Evolutionary conservation across 306 rosid genomes (phyloP).

Genomic region (Echinosophora koreensis): DNA sequence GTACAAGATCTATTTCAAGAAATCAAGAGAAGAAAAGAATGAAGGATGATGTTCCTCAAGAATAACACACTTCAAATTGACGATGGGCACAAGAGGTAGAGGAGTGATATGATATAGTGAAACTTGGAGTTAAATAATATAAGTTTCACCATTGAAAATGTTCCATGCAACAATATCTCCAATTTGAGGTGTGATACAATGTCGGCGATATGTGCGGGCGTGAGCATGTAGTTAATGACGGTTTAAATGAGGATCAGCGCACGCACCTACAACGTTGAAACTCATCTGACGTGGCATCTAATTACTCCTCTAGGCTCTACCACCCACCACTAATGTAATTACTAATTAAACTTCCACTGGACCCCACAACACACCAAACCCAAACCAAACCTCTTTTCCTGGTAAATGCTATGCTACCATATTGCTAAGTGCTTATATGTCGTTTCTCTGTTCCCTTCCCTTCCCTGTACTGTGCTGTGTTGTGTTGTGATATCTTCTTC

Average conservation of each 20-base stretch:
- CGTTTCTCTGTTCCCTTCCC: neutral
- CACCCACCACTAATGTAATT: neutral
- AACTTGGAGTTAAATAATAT: too few species aligned
- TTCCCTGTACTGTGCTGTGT: neutral
- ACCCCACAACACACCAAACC: slow-evolving; percentile 25
- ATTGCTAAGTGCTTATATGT: neutral
- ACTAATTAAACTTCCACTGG: slow-evolving; percentile 27
- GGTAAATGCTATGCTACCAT: neutral
- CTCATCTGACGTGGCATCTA: slow-evolving; percentile 34
- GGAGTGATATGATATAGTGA: too few species aligned
- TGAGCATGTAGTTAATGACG: slow-evolving; percentile 21
- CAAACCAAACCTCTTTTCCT: neutral
- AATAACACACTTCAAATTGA: too few species aligned
- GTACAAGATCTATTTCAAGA: too few species aligned
- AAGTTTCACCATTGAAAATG: too few species aligned
- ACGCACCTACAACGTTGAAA: neutral
- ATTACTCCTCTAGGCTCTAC: neutral
- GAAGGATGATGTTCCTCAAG: too few species aligned
- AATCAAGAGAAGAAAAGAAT: too few species aligned
- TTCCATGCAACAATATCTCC: too few species aligned
- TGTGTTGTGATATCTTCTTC: slow-evolving; percentile 42
- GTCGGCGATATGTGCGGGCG: neutral
- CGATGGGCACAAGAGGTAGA: too few species aligned
- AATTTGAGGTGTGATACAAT: too few species aligned
- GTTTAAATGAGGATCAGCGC: slow-evolving; percentile 19